Conservation (phyloP, 2,329 filamentous ascomycete species). For the Ceratocystiopsis sp. region DNA sequence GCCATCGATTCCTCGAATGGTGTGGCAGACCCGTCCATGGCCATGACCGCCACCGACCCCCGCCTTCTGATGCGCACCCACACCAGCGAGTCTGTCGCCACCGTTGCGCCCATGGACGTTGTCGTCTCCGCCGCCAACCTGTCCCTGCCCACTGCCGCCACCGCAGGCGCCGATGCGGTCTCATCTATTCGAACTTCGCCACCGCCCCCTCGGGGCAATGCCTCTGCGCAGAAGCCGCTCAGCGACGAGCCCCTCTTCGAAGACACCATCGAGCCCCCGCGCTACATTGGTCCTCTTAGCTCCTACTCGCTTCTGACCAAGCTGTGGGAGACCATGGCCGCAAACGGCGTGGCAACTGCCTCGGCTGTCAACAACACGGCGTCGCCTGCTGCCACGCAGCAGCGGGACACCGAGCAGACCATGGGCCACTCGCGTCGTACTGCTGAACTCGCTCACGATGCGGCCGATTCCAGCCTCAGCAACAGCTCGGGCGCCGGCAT, state of each 20-base stretch:
- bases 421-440: background rate
- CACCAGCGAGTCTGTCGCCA: background rate
- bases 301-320: constrained; percentile 8
- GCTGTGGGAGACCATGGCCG: constrained; percentile 7
- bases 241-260: constrained; percentile 6
- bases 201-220: background rate
- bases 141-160: background rate
- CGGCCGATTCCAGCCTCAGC: background rate
- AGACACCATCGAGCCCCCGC: constrained; percentile 5
- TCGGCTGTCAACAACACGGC: too few species aligned
- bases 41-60: background rate
- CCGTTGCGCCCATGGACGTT: background rate
- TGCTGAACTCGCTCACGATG: too few species aligned
- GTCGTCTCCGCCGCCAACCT: too few species aligned
- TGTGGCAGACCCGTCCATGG: background rate
- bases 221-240: background rate
- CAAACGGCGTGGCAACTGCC: background rate
- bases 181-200: background rate
- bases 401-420: constrained; percentile 3
- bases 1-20: too few species aligned
- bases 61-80: background rate
- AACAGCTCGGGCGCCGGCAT: background rate
- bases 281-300: constrained; percentile 8
- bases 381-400: background rate
- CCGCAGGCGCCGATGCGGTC: background rate